These are phyloP conservation scores for Ziziphus jujuba DNA, from an alignment of 306 rosid species.

Conservation along the genomic window DNA sequence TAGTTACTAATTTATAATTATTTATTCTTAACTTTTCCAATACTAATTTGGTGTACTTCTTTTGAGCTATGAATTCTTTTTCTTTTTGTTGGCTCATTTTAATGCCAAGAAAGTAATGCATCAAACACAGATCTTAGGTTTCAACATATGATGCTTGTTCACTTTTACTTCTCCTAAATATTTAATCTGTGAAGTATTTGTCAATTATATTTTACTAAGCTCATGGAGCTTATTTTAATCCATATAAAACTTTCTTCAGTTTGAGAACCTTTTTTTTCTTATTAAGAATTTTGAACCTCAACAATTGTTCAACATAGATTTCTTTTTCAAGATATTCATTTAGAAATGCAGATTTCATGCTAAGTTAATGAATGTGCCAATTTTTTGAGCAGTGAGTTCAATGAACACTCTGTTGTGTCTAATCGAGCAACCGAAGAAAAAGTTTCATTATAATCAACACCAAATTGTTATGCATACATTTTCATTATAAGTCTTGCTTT, in stretches of 20 bases:
- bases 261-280: too few species aligned
- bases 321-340: neutral
- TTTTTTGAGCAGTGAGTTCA: too few species aligned
- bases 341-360: neutral
- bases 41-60: neutral
- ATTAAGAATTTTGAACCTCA: too few species aligned
- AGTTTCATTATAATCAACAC: too few species aligned
- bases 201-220: neutral
- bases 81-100: neutral
- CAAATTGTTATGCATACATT: too few species aligned
- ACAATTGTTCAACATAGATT: too few species aligned
- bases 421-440: neutral
- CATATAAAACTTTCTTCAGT: too few species aligned
- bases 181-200: neutral
- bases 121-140: constrained; percentile 2
- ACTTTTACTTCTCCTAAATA: neutral
- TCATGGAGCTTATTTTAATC: neutral
- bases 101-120: constrained; percentile 8
- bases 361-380: neutral
- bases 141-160: neutral
- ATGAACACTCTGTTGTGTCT: neutral
- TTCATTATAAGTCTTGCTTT: too few species aligned
- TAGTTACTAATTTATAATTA: neutral
- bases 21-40: neutral
- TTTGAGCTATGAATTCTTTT: neutral